phyloP scores from a whole-genome alignment of 371 early-diverging fungal species.

The Mortierella sp. region DNA sequence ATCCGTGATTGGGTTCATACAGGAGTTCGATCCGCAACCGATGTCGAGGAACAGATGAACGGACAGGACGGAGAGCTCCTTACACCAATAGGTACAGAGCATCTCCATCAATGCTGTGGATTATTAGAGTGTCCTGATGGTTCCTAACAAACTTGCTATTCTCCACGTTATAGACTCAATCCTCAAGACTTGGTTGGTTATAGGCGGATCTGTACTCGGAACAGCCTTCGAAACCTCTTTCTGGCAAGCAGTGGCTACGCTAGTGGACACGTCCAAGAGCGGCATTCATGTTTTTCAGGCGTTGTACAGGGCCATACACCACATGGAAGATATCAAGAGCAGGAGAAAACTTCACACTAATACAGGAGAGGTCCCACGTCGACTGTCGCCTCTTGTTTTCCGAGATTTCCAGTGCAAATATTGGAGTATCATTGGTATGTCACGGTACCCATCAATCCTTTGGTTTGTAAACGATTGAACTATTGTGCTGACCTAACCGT shows the following conservation, averaged over 20 bases:
- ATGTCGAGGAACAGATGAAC: no score
- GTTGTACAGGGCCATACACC: slow-evolving; percentile 28
- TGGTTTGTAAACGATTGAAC: no score
- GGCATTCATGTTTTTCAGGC: slow-evolving; percentile 12
- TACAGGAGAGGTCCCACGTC: slow-evolving; percentile 18
- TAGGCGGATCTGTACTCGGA: slow-evolving; percentile 30
- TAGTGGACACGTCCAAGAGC: slow-evolving; percentile 35
- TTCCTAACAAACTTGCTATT: neutral
- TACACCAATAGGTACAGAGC: no score
- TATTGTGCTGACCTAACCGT: no score
- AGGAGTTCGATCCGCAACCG: neutral
- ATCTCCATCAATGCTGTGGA: no score
- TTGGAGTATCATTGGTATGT: slow-evolving; percentile 41
- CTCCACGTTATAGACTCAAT: slow-evolving; percentile 20
- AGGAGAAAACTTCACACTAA: slow-evolving; percentile 13
- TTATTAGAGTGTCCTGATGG: neutral
- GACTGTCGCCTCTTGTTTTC: slow-evolving; percentile 15
- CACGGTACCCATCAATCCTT: no score
- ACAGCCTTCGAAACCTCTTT: slow-evolving; percentile 34
- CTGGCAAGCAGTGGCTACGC: slow-evolving; percentile 30
- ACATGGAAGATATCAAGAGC: slow-evolving; percentile 28
- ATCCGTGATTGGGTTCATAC: slow-evolving; percentile 22
- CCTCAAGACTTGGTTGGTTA: slow-evolving; percentile 39
- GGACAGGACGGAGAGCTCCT: no score
- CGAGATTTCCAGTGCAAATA: slow-evolving; percentile 41